Evolutionary conservation across 2,329 filamentous ascomycete species (phyloP).

Genomic region (Leptographium flavum): DNA sequence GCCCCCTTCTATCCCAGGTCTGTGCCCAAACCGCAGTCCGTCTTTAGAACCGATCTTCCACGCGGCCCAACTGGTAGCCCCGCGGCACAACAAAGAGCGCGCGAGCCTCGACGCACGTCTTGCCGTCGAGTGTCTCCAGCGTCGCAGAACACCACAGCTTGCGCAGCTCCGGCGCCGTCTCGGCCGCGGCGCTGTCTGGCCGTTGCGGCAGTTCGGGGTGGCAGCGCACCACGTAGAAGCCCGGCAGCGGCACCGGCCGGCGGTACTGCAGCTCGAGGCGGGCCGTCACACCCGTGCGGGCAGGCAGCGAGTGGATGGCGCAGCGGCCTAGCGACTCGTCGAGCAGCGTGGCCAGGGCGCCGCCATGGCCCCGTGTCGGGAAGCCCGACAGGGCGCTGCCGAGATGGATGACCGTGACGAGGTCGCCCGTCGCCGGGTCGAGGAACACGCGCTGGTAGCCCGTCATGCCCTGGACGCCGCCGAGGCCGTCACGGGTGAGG

Average conservation of each 20-base stretch:
- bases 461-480: constrained; percentile 26
- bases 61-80: constrained; percentile 19
- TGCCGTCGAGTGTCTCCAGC: constrained; percentile 40
- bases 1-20: not conserved
- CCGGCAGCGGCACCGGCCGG: constrained; percentile 40
- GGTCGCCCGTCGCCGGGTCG: constrained; percentile 40
- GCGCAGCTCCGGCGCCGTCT: constrained; percentile 19
- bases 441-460: constrained; percentile 49
- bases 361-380: constrained; percentile 60
- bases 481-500: constrained; percentile 28
- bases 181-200: constrained; percentile 12
- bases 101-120: constrained; percentile 41
- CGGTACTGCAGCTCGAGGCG: constrained; percentile 48
- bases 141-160: constrained; percentile 39
- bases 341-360: constrained; percentile 51
- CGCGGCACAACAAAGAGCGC: constrained; percentile 45
- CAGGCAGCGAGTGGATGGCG: constrained; percentile 33
- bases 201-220: constrained; percentile 23
- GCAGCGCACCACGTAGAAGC: constrained; percentile 49
- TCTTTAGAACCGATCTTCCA: constrained; percentile 9
- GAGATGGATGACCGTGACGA: constrained; percentile 52
- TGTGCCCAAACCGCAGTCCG: not conserved
- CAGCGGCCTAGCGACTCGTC: constrained; percentile 57
- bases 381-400: constrained; percentile 53
- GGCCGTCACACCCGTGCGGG: constrained; percentile 38